Percentiles rank a stretch among this genome's conserved stretches.
Evolutionary conservation across 768 basidiomycete species (phyloP).

Genomic region (Auricularia heimuer): DNA sequence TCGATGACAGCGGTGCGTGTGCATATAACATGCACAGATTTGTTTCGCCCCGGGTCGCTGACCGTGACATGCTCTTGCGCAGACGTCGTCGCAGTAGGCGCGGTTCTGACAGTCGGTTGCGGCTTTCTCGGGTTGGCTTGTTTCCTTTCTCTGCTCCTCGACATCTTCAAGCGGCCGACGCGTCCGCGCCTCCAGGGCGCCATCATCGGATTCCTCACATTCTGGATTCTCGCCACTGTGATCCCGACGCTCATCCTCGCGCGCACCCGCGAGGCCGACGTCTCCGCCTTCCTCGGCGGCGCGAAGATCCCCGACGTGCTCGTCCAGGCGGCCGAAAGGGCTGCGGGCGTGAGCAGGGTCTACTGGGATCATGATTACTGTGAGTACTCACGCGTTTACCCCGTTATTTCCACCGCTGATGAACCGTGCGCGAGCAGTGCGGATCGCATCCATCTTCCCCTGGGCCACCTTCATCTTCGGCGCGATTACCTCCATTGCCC

Average conservation of each 20-base stretch:
- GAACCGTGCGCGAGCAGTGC: not conserved
- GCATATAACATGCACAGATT: not conserved
- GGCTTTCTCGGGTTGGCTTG: not conserved
- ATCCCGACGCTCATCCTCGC: not conserved
- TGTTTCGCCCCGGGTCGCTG: not conserved
- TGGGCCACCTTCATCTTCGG: not conserved
- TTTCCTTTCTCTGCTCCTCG: not conserved
- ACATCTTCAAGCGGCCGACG: not conserved
- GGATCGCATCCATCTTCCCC: not conserved
- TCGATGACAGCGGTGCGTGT: not conserved
- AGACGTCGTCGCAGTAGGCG: not conserved
- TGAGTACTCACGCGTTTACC: not conserved
- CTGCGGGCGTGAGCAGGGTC: not conserved
- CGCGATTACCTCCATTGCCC: not conserved
- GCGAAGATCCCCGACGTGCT: not conserved
- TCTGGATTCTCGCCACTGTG: not conserved
- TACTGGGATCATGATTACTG: slow-evolving; percentile 1
- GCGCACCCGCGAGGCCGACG: not conserved
- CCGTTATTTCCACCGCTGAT: not conserved
- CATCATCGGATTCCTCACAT: not conserved
- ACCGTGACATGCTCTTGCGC: not conserved
- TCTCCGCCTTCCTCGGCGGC: not conserved
- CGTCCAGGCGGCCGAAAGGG: not conserved
- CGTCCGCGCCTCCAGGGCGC: not conserved
- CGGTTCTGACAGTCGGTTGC: not conserved